Base-by-base conservation (phyloP, 257 asterid genomes). In the Ehretia macrophylla region DNA sequence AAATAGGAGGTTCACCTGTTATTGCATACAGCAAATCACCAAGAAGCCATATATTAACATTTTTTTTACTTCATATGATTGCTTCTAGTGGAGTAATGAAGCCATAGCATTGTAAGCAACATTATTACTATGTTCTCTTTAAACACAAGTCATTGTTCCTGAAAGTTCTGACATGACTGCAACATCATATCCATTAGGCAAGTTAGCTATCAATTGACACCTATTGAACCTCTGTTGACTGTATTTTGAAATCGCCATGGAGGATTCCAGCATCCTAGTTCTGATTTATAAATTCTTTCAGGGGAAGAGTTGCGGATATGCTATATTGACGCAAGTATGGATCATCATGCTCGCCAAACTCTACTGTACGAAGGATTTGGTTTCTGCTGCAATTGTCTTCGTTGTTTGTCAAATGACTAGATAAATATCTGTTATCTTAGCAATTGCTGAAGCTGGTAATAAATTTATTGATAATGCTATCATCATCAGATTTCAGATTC, bases 241-340 rank as follows among this genome's bases (percentile, higher is more conserved):
- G 3, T 1, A 27, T 27, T 27, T 27, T 27, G 35, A 27, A 6
- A 27, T 27, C 35, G 3, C 35, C 35, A 27, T 27, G 35, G 42
- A 17, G 60, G 60, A 32, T 32, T 23, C 21, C 8, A 18, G 14
- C 19, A 17, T 42, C 8, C 14, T 14, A 27, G 17, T 40, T 51
- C n/a, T 42, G 20, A 38, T 49, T 49, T 54, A 22, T 59, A n/a
- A 68, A 75, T 16, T 59, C 21, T 64, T 66, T 73, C 83, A 85
- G 94, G 76, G 60, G 96, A 90, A 74, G 98, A 90, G 75, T 19
- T 87, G 80, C 74, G 89, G 59, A 86, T 89, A 72, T 82, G 97
- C 76, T 89, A 86, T 58, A 82, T 84, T 44, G 97, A 89, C 16
- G 90, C 94, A 17, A 90, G 96, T 80, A 77, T 87, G 96, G 84